Percentiles rank a stretch among this genome's conserved stretches.
These are phyloP conservation scores for Bauhinia variegata DNA, from an alignment of 306 rosid species.

Conservation along the genomic window DNA sequence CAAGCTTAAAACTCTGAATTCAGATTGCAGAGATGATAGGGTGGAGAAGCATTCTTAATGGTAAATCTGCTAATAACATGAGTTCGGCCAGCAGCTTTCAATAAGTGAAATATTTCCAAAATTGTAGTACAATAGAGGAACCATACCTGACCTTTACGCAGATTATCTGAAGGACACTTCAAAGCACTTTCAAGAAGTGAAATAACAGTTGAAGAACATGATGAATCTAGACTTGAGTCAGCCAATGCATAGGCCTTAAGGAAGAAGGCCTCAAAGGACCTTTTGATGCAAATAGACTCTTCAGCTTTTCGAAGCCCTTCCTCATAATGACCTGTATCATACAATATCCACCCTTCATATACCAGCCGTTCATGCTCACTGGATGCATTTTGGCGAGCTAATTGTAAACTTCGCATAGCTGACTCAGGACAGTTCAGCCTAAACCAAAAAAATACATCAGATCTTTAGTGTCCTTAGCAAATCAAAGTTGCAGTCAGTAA, in stretches of 20 bases:
- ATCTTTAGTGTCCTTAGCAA: slow-evolving; percentile 22
- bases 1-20: no score
- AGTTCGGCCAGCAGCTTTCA: not conserved
- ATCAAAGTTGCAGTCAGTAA: slow-evolving; percentile 17
- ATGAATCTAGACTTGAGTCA: slow-evolving; percentile 75
- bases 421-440: slow-evolving; percentile 93
- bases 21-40: no score
- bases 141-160: slow-evolving; percentile 96
- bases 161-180: slow-evolving; percentile 89
- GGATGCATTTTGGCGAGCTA: slow-evolving; percentile 88
- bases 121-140: slow-evolving; percentile 30
- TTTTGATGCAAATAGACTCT: slow-evolving; percentile 79
- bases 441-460: slow-evolving; percentile 39
- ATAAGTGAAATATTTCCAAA: slow-evolving; percentile 4
- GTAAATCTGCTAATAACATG: not conserved
- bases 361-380: slow-evolving; percentile 81
- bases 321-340: slow-evolving; percentile 87
- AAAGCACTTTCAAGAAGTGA: slow-evolving; percentile 88
- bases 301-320: slow-evolving; percentile 90
- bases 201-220: slow-evolving; percentile 75
- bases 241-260: slow-evolving; percentile 93
- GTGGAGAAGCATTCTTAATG: not conserved
- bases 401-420: slow-evolving; percentile 87
- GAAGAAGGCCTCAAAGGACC: slow-evolving; percentile 93
- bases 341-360: slow-evolving; percentile 93